Evolutionary conservation across 306 rosid species (phyloP).

Genomic region (Hippophae rhamnoides): DNA sequence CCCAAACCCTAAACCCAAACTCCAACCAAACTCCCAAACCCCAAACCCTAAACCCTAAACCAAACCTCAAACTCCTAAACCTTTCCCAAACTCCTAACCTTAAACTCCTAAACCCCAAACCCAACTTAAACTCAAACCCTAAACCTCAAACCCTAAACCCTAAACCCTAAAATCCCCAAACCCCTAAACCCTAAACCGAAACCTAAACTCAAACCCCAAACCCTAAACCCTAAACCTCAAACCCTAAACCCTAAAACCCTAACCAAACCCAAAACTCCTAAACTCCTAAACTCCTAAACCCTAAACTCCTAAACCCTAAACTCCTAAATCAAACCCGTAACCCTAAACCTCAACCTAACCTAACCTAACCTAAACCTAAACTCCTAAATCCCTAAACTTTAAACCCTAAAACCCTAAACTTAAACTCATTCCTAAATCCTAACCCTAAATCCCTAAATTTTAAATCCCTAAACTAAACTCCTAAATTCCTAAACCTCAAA

Average conservation of each 20-base stretch:
- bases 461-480: no score
- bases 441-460: no score
- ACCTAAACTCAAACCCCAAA: conserved; percentile 16
- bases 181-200: conserved; percentile 17
- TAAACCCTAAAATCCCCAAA: conserved; percentile 15
- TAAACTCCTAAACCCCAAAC: conserved; percentile 12
- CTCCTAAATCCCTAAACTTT: conserved; percentile 20
- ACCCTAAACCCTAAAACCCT: conserved; percentile 14
- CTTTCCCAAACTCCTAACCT: conserved; percentile 1
- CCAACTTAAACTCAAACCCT: conserved; percentile 11
- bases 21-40: conserved; percentile 13
- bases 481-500: no score
- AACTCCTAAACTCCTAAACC: conserved; percentile 12
- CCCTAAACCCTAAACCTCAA: conserved; percentile 11
- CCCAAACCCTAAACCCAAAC: conserved; percentile 13
- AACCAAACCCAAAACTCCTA: no score
- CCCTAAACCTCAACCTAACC: conserved; percentile 6
- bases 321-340: conserved; percentile 11
- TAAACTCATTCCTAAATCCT: no score
- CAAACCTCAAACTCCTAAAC: no score
- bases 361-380: no score
- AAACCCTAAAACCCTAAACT: no score
- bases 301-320: conserved; percentile 16
- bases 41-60: conserved; percentile 14
- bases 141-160: conserved; percentile 18